Conservation (phyloP, 2,329 filamentous ascomycete genomes). For the Trichoderma atroviride region DNA sequence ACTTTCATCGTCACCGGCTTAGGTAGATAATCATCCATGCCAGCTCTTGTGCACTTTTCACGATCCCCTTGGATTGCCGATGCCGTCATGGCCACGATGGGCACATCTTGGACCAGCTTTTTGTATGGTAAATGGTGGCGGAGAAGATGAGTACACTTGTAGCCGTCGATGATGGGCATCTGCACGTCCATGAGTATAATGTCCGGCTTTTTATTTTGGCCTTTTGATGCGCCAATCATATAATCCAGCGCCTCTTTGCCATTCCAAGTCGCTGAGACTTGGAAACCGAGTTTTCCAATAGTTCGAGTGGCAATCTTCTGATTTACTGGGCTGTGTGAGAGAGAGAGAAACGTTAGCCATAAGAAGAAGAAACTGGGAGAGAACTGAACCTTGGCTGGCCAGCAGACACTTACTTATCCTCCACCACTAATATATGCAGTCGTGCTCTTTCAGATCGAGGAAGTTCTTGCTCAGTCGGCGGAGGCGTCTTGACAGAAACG, state of each 20-base stretch:
- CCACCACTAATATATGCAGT: conserved; percentile 74
- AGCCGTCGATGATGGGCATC: conserved; percentile 77
- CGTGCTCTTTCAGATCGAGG: conserved; percentile 61
- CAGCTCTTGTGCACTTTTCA: conserved; percentile 72
- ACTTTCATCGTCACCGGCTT: conserved; percentile 72
- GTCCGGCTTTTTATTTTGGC: conserved; percentile 61
- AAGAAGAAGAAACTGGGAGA: background rate
- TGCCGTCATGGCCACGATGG: conserved; percentile 81
- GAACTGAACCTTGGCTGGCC: background rate
- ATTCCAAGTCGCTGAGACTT: conserved; percentile 73
- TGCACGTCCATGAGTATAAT: conserved; percentile 81
- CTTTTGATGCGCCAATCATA: conserved; percentile 57
- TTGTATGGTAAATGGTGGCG: conserved; percentile 69
- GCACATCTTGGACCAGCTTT: conserved; percentile 60
- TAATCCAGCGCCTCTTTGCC: conserved; percentile 79
- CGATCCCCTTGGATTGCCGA: conserved; percentile 76
- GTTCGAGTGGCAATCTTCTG: conserved; percentile 77
- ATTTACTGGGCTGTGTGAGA: conserved; percentile 58
- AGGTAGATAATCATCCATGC: conserved; percentile 77
- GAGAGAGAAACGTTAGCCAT: conserved; percentile 28
- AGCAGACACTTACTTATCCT: conserved; percentile 68
- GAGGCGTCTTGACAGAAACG: conserved; percentile 42
- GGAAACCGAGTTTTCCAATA: conserved; percentile 73
- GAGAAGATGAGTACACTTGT: conserved; percentile 73
- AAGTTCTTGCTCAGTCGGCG: conserved; percentile 51